Evolutionary conservation across 2,329 filamentous ascomycete genomes (phyloP).

Genomic region (Bipolaris victoriae): DNA sequence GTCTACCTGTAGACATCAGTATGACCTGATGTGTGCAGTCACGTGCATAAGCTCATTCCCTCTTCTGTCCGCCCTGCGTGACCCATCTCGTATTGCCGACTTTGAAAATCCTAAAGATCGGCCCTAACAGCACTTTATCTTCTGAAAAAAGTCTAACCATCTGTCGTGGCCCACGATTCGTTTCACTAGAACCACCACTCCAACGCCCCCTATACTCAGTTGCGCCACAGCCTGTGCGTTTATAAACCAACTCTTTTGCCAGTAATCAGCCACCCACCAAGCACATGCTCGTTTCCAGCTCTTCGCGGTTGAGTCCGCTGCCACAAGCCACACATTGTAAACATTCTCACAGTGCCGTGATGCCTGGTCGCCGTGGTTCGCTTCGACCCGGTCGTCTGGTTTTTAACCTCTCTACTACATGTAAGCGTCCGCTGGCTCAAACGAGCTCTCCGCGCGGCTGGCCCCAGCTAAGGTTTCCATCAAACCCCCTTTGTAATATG

Average conservation of each 20-base stretch:
- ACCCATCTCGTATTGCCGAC: background rate
- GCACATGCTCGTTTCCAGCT: background rate
- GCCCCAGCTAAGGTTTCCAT: background rate
- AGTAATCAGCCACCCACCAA: background rate
- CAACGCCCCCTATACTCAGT: background rate
- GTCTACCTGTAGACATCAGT: background rate
- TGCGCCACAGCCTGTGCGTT: constrained; percentile 13
- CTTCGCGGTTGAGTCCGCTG: background rate
- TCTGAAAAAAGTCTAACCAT: background rate
- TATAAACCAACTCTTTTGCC: constrained; percentile 4
- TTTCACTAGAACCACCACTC: background rate
- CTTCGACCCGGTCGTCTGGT: constrained; percentile 4
- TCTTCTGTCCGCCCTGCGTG: constrained; percentile 3
- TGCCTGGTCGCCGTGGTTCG: constrained; percentile 7
- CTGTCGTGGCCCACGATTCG: constrained; percentile 3
- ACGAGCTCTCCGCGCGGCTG: background rate
- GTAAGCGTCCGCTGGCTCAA: background rate
- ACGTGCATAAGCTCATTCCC: constrained; percentile 7
- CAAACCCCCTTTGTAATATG: background rate
- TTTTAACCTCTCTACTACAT: background rate
- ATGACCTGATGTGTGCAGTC: background rate
- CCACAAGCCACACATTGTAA: background rate
- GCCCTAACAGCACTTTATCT: constrained; percentile 2
- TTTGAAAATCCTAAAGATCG: background rate
- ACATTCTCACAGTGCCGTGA: constrained; percentile 5